Percentiles rank a stretch among this genome's conserved stretches.
These are phyloP conservation scores for Myxozyma kluyveri DNA, from an alignment of 805 yeast genomes.

Conservation along the genomic window DNA sequence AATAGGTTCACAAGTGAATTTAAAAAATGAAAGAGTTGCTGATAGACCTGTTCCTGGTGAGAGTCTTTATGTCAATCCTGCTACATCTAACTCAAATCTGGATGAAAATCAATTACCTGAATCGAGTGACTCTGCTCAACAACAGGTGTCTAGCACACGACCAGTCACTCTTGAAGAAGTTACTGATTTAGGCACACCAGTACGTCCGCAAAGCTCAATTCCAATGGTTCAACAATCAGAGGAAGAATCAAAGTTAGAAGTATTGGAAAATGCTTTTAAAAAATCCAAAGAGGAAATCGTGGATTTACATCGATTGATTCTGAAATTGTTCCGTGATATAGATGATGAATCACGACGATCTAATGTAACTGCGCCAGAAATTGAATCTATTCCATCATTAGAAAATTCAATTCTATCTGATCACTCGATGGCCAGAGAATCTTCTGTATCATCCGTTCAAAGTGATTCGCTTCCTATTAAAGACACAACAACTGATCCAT, in stretches of 20 bases:
- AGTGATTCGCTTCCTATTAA: not conserved
- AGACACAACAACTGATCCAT: not conserved
- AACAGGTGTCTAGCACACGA: not conserved
- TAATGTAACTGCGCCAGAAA: not conserved
- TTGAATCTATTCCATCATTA: not conserved
- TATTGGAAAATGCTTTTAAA: constrained; percentile 18
- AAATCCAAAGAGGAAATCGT: constrained; percentile 17
- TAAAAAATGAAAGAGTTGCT: no score
- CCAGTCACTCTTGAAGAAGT: not conserved
- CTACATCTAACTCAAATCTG: not conserved
- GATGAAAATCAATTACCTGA: not conserved
- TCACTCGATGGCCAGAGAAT: not conserved
- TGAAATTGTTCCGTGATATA: not conserved
- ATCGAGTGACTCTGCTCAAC: not conserved
- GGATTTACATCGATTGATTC: constrained; percentile 6
- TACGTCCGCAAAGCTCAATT: not conserved
- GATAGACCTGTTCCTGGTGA: no score
- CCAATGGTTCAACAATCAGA: constrained; percentile 15
- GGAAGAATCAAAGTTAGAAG: no score
- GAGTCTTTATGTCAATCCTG: not conserved
- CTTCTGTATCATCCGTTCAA: not conserved
- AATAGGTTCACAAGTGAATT: no score
- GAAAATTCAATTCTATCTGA: not conserved
- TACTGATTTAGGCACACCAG: not conserved
- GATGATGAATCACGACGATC: no score